A percentile compares a stretch with the other conserved stretches of the same genome.
These are phyloP conservation scores for Botrytis medusae DNA, from an alignment of 2,329 filamentous ascomycete species.

Conservation along the genomic window DNA sequence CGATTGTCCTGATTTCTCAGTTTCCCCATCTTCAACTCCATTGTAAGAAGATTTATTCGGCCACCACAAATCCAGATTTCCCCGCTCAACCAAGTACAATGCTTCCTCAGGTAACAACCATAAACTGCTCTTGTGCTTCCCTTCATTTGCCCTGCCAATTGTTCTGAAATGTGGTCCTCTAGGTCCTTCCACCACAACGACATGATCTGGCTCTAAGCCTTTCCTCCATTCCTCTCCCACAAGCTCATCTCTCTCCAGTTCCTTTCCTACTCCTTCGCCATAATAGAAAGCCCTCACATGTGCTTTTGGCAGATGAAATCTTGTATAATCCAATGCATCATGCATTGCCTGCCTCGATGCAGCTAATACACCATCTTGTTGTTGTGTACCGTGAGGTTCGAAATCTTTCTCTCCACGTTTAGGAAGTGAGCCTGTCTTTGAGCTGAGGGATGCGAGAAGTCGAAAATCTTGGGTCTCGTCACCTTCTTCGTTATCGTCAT, in stretches of 20 bases:
- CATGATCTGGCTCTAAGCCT: conserved; percentile 54
- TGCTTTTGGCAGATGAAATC: conserved; percentile 69
- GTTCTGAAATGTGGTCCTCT: conserved; percentile 71
- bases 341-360: conserved; percentile 86
- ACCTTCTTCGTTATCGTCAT: conserved; percentile 61
- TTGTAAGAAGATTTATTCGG: conserved; percentile 56
- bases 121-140: conserved; percentile 60
- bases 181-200: conserved; percentile 70
- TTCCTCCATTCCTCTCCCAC: conserved; percentile 68
- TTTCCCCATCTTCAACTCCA: conserved; percentile 40
- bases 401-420: conserved; percentile 97
- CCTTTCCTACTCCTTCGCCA: conserved; percentile 47
- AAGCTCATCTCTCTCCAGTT: conserved; percentile 42
- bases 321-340: conserved; percentile 75
- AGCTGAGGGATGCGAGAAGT: conserved; percentile 58
- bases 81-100: conserved; percentile 83
- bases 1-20: conserved; percentile 42
- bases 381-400: conserved; percentile 83
- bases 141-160: conserved; percentile 66
- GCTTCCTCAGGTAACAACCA: conserved; percentile 94
- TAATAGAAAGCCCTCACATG: conserved; percentile 73
- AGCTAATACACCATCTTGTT: conserved; percentile 76
- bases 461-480: conserved; percentile 88
- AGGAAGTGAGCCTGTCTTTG: conserved; percentile 61
- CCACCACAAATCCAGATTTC: conserved; percentile 85